Base-by-base conservation (phyloP, 2,329 filamentous ascomycete species). In the Talaromyces atroroseus region DNA sequence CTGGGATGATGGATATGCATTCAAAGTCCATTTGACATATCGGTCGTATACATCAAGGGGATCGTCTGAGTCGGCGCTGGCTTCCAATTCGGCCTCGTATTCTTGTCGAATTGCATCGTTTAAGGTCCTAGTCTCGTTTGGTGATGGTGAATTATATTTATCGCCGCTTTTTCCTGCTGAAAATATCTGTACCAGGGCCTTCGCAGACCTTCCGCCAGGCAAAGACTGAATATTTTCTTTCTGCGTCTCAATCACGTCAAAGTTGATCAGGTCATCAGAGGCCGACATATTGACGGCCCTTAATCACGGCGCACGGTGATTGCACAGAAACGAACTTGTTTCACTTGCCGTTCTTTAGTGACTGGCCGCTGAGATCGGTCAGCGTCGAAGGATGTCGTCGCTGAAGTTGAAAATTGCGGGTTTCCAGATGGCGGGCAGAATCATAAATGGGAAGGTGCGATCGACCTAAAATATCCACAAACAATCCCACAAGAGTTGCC, bases 161-260 rank as follows among this genome's bases (percentile, higher is more conserved):
- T 84, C 79, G 34, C 65, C 63, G 12, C 64, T 68, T 42, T 69
- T 76, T 59, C 64, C 73, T 50, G 67, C 68, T 12, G 54, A 89
- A 80, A 60, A 91, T 87, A 80, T 83, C 54, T 91, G 83, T 29
- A 87, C 91, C 52, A 99, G 86, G 54, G 94, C 92, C 76, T 86
- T 89, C 47, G 92, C 94, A 42, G 92, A 97, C 62, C 94, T 80
- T 34, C 87, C 94, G 60, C 90, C 88, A 16, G 92, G 92, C 12
- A 99, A 81, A 21, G 91, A 86, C 73, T 96, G 92, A 56, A 99
- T 96, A 74, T 99, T 99, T 76, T 99, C 94, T 76, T 99, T 99
- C 66, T 96, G 92, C 48, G 83, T 84, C 76, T 99, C 94, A 74
- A 99, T 96, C 61, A 96, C 83, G 66, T 95, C 89, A 76, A 99